Percentiles rank a stretch among this genome's conserved stretches.
Conservation (phyloP, 2,329 filamentous ascomycete species). For the Coleophoma eucalyptorum region DNA sequence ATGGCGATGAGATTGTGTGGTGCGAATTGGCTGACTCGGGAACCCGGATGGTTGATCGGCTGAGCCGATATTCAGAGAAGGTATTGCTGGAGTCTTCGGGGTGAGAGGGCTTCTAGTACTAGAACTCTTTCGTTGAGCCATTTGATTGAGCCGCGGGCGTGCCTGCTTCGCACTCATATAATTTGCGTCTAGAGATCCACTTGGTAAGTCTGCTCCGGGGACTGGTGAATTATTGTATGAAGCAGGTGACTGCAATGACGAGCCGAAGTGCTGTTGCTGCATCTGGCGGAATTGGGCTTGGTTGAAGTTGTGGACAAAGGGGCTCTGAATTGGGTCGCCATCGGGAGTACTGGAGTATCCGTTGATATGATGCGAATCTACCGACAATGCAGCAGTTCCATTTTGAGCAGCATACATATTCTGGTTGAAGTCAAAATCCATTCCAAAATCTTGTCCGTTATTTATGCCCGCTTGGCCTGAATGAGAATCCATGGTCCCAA, state of each 20-base stretch:
- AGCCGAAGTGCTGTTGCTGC: conserved; percentile 52
- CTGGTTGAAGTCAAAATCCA: conserved; percentile 54
- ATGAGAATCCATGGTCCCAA: conserved; percentile 42
- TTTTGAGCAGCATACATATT: conserved; percentile 52
- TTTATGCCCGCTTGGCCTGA: conserved; percentile 41
- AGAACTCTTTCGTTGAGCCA: conserved; percentile 63
- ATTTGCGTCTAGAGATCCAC: conserved; percentile 41
- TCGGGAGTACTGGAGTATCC: conserved; percentile 91
- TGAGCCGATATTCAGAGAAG: conserved; percentile 65
- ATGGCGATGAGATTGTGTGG: conserved; percentile 58
- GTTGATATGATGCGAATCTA: conserved; percentile 66
- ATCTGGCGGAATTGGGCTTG: conserved; percentile 73
- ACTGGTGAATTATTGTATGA: conserved; percentile 49
- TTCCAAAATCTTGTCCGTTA: conserved; percentile 52
- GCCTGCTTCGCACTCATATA: conserved; percentile 53
- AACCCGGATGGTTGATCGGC: conserved; percentile 68
- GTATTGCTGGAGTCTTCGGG: conserved; percentile 73
- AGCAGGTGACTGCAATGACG: conserved; percentile 48
- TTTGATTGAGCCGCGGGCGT: conserved; percentile 54
- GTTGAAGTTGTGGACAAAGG: conserved; percentile 76
- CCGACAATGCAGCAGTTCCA: conserved; percentile 49
- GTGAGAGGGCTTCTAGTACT: conserved; percentile 78
- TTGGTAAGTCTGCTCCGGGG: conserved; percentile 43
- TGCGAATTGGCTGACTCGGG: conserved; percentile 73
- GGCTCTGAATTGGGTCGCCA: conserved; percentile 86